These are phyloP conservation scores for Fraxinus americana DNA, from an alignment of 257 asterid genomes.

Conservation along the genomic window DNA sequence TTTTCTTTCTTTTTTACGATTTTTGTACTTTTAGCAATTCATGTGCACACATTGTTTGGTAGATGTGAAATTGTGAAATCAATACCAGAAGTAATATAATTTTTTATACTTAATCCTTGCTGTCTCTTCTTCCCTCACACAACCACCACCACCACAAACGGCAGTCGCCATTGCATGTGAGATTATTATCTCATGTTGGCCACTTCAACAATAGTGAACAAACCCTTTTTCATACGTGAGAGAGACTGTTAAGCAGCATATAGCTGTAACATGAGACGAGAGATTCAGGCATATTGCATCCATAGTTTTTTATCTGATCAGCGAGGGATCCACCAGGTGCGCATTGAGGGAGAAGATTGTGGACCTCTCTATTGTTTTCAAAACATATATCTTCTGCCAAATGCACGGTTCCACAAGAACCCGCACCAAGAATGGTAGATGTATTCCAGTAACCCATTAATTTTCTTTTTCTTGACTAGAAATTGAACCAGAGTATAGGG, in stretches of 20 bases:
- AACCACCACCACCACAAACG: neutral
- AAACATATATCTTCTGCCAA: neutral
- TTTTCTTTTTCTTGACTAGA: no score
- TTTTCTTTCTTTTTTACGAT: neutral
- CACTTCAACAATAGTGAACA: no score
- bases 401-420: no score
- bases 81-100: neutral
- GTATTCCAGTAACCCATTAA: no score
- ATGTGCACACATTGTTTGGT: neutral
- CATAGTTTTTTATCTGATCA: neutral
- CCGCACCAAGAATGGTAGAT: no score
- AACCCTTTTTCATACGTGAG: no score
- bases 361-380: neutral
- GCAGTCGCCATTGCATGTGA: no score
- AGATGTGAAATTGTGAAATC: neutral
- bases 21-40: neutral
- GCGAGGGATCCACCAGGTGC: neutral
- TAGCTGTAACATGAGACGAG: neutral
- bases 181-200: no score
- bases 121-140: neutral
- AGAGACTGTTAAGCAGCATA: neutral
- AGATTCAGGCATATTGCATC: neutral
- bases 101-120: neutral
- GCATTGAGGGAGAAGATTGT: conserved; percentile 18
- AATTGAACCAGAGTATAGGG: no score